Percentiles rank a stretch among this genome's conserved stretches.
Evolutionary conservation across 495 filamentous ascomycete species (phyloP).

Genomic region (Tuber magnatum): DNA sequence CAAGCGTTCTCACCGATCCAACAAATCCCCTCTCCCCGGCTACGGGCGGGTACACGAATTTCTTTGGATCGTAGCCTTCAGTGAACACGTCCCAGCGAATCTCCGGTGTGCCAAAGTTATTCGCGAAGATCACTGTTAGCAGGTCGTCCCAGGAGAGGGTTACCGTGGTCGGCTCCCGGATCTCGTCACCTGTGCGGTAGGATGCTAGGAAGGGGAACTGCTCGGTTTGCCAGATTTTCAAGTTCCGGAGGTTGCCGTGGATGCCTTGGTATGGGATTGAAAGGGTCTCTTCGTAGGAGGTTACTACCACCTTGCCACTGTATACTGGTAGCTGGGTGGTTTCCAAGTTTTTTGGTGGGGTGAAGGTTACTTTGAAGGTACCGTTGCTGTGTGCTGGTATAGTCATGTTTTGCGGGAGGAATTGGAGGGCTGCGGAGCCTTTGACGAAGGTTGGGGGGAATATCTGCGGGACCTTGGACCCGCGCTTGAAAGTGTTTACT

Average conservation of each 20-base stretch:
- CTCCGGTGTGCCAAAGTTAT: constrained; percentile 46
- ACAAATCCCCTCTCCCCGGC: constrained; percentile 38
- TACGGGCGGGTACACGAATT: constrained; percentile 43
- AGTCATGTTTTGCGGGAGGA: constrained; percentile 11
- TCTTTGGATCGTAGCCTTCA: constrained; percentile 35
- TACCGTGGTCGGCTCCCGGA: constrained; percentile 44
- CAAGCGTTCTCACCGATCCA: constrained; percentile 44
- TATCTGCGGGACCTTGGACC: constrained; percentile 18
- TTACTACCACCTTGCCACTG: constrained; percentile 50
- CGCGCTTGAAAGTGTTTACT: constrained; percentile 37
- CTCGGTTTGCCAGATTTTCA: constrained; percentile 42
- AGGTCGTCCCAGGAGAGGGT: constrained; percentile 39
- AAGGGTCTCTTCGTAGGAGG: constrained; percentile 47
- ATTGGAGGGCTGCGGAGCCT: constrained; percentile 31
- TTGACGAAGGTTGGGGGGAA: constrained; percentile 36
- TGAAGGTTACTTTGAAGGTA: constrained; percentile 44
- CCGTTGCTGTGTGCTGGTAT: constrained; percentile 30
- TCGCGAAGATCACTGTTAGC: constrained; percentile 37
- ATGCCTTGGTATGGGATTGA: constrained; percentile 51
- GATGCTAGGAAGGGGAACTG: constrained; percentile 40
- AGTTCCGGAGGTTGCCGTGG: constrained; percentile 45
- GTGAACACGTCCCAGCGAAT: constrained; percentile 47
- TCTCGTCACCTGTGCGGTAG: constrained; percentile 40
- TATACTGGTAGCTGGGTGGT: constrained; percentile 48
- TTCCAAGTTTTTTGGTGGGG: constrained; percentile 44